Percentiles rank a stretch among this genome's conserved stretches.
Conservation (phyloP, 306 rosid species). For the Prunus persica region DNA sequence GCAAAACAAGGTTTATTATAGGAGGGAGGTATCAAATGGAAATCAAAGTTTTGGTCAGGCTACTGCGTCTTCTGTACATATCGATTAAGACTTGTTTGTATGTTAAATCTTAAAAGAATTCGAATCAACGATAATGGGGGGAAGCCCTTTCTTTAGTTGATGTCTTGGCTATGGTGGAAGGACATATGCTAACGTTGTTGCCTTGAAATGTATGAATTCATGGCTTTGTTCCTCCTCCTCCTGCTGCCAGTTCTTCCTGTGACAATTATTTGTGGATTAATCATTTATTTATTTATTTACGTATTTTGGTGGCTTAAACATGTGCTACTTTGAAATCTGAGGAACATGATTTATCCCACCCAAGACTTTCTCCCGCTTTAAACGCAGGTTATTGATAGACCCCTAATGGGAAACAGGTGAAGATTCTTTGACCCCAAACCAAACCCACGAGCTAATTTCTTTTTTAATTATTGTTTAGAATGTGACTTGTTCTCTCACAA, state of each 20-base stretch:
- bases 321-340: neutral
- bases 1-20: slow-evolving; percentile 47
- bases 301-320: neutral
- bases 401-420: neutral
- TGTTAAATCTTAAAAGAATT: slow-evolving; percentile 9
- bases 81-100: slow-evolving; percentile 14
- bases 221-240: neutral
- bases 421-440: neutral
- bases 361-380: neutral
- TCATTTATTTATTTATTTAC: neutral
- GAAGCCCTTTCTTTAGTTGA: neutral
- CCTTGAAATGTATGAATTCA: neutral
- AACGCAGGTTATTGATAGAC: neutral
- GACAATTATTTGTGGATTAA: neutral
- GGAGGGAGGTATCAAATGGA: slow-evolving; percentile 21
- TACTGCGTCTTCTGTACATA: slow-evolving; percentile 26
- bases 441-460: neutral
- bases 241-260: neutral
- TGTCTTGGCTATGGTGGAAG: neutral
- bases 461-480: neutral
- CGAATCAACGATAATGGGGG: neutral
- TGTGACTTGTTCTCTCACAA: neutral
- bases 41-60: slow-evolving; percentile 27
- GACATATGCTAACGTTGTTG: neutral
- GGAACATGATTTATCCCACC: neutral